These are phyloP conservation scores for Rhodotorula glutinis DNA, from an alignment of 1,284 basidiomycete genomes.

Conservation along the genomic window DNA sequence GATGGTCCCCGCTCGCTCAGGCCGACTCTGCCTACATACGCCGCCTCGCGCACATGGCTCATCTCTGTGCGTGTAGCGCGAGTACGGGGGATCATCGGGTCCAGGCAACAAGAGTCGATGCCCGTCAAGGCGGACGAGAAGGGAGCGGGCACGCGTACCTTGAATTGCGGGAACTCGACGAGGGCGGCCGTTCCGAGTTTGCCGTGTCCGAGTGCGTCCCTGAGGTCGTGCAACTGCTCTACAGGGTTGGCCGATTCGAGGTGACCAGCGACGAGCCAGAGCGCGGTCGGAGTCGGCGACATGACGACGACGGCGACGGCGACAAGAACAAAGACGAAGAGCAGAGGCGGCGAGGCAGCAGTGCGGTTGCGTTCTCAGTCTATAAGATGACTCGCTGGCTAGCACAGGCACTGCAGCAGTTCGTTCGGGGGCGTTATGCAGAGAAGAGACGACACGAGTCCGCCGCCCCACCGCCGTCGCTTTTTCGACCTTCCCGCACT, in stretches of 20 bases:
- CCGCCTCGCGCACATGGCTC: too few species aligned
- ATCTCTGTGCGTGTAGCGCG: too few species aligned
- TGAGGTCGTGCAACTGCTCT: slow-evolving; percentile 52
- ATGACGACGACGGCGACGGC: neutral
- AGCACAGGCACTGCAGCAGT: too few species aligned
- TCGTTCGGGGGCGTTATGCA: too few species aligned
- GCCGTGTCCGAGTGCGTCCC: slow-evolving; percentile 47
- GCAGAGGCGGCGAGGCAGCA: too few species aligned
- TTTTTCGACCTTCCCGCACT: neutral
- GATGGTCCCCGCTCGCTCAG: too few species aligned
- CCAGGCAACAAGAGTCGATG: too few species aligned
- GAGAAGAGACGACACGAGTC: too few species aligned
- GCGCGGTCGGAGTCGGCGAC: slow-evolving; percentile 44
- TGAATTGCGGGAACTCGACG: slow-evolving; percentile 42
- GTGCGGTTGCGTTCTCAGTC: neutral
- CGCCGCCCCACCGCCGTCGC: neutral
- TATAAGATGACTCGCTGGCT: too few species aligned
- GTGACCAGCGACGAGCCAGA: slow-evolving; percentile 57
- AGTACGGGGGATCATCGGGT: too few species aligned
- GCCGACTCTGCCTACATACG: too few species aligned
- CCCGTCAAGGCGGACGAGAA: too few species aligned
- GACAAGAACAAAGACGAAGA: neutral
- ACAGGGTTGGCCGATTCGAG: slow-evolving; percentile 49
- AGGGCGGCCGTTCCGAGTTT: slow-evolving; percentile 31
- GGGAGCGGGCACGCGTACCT: slow-evolving; percentile 28